Base-by-base conservation (phyloP, 345 rosid species). In the Ailanthus altissimus region DNA sequence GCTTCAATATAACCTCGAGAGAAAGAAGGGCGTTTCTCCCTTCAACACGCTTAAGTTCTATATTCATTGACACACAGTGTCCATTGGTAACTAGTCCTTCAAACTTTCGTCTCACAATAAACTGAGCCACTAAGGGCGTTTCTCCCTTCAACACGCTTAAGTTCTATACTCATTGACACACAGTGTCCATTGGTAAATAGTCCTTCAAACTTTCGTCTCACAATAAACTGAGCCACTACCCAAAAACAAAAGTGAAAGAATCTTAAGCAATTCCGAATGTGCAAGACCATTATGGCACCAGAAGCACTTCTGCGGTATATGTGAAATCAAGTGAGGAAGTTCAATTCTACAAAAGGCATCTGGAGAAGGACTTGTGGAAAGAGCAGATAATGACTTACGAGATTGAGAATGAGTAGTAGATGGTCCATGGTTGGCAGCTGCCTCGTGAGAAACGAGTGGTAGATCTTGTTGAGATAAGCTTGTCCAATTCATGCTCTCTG, bases 221-320 rank as follows among this genome's bases (percentile, higher is more conserved):
- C 5, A 13, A 20, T 15, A 6, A 32, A 32, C 38, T 6, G 1
- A 32, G 11, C 38, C 45, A 20, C 45, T 1, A 2, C 7, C 13
- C 47, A 38, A 12, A 23, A 11, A 13, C 4, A 8, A 47, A 60
- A 51, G 16, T 20, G 38, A 63, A 38, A 9, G 23, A n/a, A 26
- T 36, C 74, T 79, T 18, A 61, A 10, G 13, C 0, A 4, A 69
- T 18, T 20, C 0, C 23, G 43, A 61, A 36, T 56, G 23, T 67
- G 75, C 82, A 90, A 96, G 94, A 96, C 32, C 84, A 76, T 42
- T 88, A 85, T 77, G 94, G 98, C 73, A 93, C 94, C 15, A 87
- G 96, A 86, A 93, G 93, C 85, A 92, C 77, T 57, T 86, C 92
- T 0, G 88, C 87, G 0, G 53, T 91, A 79, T 81, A 77, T 53